Base-by-base conservation (phyloP, 768 basidiomycete genomes). In the Tricholoma sp. region DNA sequence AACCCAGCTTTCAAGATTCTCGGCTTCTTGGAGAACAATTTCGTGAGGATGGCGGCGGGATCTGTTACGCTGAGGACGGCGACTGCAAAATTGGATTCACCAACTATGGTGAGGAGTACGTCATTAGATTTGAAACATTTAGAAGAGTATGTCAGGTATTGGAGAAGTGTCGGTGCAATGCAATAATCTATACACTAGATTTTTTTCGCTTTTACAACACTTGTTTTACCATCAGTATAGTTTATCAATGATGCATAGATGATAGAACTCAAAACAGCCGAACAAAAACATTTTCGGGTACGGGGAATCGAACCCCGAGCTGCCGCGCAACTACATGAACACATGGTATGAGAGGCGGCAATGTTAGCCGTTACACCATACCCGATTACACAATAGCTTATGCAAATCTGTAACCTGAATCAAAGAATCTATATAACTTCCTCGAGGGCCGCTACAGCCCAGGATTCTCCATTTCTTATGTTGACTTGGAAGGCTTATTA, bases 361-460 rank as follows among this genome's bases (percentile, higher is more conserved):
- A 81, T 80, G 79, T 79, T 81, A 77, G 77, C 79, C 80, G 66
- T 80, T 81, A 81, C 80, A 81, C 77, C 78, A 78, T 79, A 82
- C 70, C 78, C 66, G 53, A 54, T 9, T 8, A 11, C 10, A 8
- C 8, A 32, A 32, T n/a, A n/a, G n/a, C n/a, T n/a, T n/a, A n/a
- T n/a, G n/a, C n/a, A n/a, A n/a, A n/a, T n/a, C n/a, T n/a, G n/a
- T n/a, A n/a, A n/a, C n/a, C n/a, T n/a, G n/a, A n/a, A n/a, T n/a
- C n/a, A n/a, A n/a, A n/a, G n/a, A n/a, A n/a, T 21, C 41, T 43
- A 21, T 5, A 19, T 43, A 21, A 2, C 3, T 19, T 43, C 41
- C 41, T 43, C 16, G 41, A 43, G 41, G 41, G 5, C 19, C 8
- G 41, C 19, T 18, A 43, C 41, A n/a, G n/a, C n/a, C n/a, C n/a